Percentiles rank a stretch among this genome's conserved stretches.
Conservation (phyloP, 352 stramenopile genomes). For the Paralagenidium karlingii region DNA sequence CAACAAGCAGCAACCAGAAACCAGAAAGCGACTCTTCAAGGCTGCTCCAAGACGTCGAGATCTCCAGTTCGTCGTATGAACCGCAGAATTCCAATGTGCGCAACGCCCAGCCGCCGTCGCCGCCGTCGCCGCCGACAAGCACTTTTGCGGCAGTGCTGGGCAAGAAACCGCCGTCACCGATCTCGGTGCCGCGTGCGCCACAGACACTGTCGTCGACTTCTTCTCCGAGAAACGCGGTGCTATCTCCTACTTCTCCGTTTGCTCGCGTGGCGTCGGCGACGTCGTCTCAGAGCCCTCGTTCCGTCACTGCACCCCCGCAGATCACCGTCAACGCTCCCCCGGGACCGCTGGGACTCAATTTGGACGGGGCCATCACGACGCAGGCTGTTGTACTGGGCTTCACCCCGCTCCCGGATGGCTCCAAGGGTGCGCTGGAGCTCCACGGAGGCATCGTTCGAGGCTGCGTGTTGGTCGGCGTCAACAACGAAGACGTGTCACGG, state of each 20-base stretch:
- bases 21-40: background rate
- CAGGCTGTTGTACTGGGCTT: constrained; percentile 51
- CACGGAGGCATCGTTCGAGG: constrained; percentile 24
- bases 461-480: constrained; percentile 41
- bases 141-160: background rate
- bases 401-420: constrained; percentile 30
- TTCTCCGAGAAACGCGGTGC: too few relatives aligned
- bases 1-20: too few relatives aligned
- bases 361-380: constrained; percentile 20
- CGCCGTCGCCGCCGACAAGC: background rate
- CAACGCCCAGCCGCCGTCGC: background rate
- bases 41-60: background rate
- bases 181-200: background rate
- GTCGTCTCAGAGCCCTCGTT: too few relatives aligned
- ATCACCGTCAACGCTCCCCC: constrained; percentile 30
- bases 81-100: background rate
- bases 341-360: constrained; percentile 38
- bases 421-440: constrained; percentile 22
- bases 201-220: constrained; percentile 1
- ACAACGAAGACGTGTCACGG: constrained; percentile 38
- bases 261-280: too few relatives aligned
- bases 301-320: too few relatives aligned
- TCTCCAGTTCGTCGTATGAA: background rate
- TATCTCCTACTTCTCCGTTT: too few relatives aligned
- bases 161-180: background rate